Conservation (phyloP, 306 rosid species). For the Herpetospermum pedunculosum region DNA sequence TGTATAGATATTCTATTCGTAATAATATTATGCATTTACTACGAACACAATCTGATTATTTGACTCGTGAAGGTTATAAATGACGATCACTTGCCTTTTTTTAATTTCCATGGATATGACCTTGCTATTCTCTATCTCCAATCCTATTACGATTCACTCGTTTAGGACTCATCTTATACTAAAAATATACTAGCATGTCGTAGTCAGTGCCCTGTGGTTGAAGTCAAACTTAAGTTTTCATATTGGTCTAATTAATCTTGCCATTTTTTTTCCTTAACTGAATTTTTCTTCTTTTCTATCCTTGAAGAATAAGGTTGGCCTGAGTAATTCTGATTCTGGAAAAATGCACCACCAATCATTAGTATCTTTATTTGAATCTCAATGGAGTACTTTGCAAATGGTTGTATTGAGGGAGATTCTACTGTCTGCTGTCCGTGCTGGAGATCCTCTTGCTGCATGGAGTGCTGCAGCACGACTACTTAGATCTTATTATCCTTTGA, state of each 20-base stretch:
- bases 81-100: neutral
- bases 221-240: neutral
- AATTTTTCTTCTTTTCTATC: constrained; percentile 9
- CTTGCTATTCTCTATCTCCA: neutral
- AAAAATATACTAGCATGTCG: neutral
- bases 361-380: constrained; percentile 81
- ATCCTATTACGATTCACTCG: neutral
- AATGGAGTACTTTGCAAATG: constrained; percentile 98
- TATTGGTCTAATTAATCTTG: neutral
- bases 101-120: neutral
- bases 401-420: constrained; percentile 91
- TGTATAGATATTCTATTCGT: neutral
- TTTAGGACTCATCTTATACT: neutral
- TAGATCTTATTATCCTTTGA: constrained; percentile 87
- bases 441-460: constrained; percentile 99
- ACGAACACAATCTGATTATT: neutral
- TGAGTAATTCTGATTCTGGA: constrained; percentile 46
- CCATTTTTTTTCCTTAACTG: neutral
- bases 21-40: neutral
- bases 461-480: constrained; percentile 93
- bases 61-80: neutral
- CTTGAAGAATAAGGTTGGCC: constrained; percentile 59
- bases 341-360: constrained; percentile 74
- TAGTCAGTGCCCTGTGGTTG: neutral
- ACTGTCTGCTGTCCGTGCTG: constrained; percentile 86